These are phyloP conservation scores for Ophiorrhiza pumila DNA, from an alignment of 257 asterid genomes.

Conservation along the genomic window DNA sequence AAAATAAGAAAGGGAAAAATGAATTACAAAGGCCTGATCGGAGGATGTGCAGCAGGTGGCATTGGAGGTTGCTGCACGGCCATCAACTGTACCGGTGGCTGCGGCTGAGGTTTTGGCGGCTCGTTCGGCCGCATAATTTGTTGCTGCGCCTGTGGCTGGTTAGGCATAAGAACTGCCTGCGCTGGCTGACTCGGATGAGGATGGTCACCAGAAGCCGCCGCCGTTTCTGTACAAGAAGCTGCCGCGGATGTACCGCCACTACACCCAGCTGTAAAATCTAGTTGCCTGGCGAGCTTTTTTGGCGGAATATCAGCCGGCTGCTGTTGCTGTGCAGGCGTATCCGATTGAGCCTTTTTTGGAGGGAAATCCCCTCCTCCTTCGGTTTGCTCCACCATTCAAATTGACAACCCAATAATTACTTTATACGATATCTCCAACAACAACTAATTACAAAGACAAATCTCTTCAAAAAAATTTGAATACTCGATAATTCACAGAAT, in stretches of 20 bases:
- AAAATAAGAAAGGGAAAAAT: background rate
- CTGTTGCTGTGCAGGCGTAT: slow-evolving; percentile 43
- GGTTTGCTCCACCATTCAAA: slow-evolving; percentile 82
- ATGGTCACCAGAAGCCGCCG: slow-evolving; percentile 25
- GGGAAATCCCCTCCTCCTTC: slow-evolving; percentile 80
- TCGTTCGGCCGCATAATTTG: slow-evolving; percentile 30
- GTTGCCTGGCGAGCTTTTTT: slow-evolving; percentile 96
- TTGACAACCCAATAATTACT: slow-evolving; percentile 4
- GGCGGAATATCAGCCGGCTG: slow-evolving; percentile 48
- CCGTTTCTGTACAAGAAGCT: slow-evolving; percentile 11
- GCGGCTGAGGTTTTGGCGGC: slow-evolving; percentile 27
- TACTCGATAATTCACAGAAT: slow-evolving; percentile 15
- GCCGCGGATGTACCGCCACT: slow-evolving; percentile 37
- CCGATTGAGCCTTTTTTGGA: slow-evolving; percentile 55
- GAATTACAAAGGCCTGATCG: slow-evolving; percentile 64
- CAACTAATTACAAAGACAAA: background rate
- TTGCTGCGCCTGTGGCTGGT: slow-evolving; percentile 32
- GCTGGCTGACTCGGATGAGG: slow-evolving; percentile 33
- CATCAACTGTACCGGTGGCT: slow-evolving; percentile 39
- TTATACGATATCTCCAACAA: background rate
- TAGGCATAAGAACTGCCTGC: slow-evolving; percentile 19
- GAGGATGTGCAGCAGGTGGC: slow-evolving; percentile 48
- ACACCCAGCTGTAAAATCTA: slow-evolving; percentile 67
- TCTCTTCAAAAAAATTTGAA: background rate
- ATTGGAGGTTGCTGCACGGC: slow-evolving; percentile 46